Percentiles rank a stretch among this genome's conserved stretches.
Conservation (phyloP, 2,329 filamentous ascomycete species). For the Herpotrichia juniperi region DNA sequence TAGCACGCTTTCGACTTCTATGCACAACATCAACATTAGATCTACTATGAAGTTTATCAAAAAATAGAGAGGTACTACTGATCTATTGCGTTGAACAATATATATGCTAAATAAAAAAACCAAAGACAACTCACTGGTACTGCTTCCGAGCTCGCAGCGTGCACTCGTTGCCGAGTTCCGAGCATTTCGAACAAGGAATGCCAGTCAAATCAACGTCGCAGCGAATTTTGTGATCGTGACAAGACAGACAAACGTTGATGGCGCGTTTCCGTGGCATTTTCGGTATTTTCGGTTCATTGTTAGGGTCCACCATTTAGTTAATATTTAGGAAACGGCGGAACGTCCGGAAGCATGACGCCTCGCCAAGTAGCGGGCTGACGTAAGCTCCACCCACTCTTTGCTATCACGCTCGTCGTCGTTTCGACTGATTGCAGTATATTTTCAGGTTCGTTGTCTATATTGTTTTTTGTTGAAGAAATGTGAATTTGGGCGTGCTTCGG, state of each 20-base stretch:
- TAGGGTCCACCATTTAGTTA: neutral
- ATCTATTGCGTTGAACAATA: no score
- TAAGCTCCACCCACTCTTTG: no score
- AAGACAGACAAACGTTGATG: constrained; percentile 14
- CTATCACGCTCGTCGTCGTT: no score
- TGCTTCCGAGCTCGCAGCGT: constrained; percentile 11
- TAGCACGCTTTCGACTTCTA: constrained; percentile 1
- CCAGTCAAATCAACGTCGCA: constrained; percentile 11
- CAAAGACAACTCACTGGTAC: constrained; percentile 7
- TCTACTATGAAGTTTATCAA: no score
- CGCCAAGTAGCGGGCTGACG: no score
- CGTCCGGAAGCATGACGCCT: no score
- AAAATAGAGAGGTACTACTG: no score
- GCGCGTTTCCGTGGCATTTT: constrained; percentile 16
- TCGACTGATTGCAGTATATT: no score
- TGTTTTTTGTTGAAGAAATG: no score
- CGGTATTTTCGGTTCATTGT: constrained; percentile 10
- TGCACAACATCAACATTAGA: neutral
- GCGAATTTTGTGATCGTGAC: constrained; percentile 15
- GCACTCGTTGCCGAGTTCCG: constrained; percentile 8
- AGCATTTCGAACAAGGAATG: constrained; percentile 14
- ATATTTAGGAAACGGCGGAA: no score
- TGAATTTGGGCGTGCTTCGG: no score
- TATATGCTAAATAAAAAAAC: neutral
- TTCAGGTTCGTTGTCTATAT: no score